Percentiles rank a stretch among this genome's conserved stretches.
Evolutionary conservation across 2,329 filamentous ascomycete species (phyloP).

Genomic region (Colletotrichum gigasporum): DNA sequence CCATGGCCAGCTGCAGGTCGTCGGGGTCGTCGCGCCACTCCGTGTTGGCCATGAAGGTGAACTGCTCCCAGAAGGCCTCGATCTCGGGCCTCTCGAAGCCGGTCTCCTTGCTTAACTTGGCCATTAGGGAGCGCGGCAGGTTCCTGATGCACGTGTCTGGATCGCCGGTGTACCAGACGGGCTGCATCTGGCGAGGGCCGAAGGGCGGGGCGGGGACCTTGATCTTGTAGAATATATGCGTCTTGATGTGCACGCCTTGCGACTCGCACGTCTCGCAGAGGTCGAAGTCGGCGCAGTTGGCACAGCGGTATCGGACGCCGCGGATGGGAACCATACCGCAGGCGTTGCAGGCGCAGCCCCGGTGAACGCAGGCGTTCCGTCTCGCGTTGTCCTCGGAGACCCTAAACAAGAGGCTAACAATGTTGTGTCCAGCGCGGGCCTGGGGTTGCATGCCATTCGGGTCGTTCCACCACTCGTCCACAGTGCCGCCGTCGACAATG

Average conservation of each 20-base stretch:
- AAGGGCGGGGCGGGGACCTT: slow-evolving; percentile 88
- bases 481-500: slow-evolving; percentile 47
- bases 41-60: slow-evolving; percentile 90
- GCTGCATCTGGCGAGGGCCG: slow-evolving; percentile 80
- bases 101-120: slow-evolving; percentile 75
- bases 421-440: slow-evolving; percentile 75
- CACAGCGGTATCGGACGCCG: slow-evolving; percentile 91
- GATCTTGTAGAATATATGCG: slow-evolving; percentile 97
- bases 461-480: slow-evolving; percentile 64
- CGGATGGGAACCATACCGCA: slow-evolving; percentile 90
- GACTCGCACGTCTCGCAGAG: slow-evolving; percentile 94
- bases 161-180: slow-evolving; percentile 89
- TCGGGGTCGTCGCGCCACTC: slow-evolving; percentile 86
- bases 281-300: slow-evolving; percentile 96
- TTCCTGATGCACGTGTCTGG: slow-evolving; percentile 75
- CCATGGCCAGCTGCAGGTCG: slow-evolving; percentile 82
- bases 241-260: slow-evolving; percentile 80
- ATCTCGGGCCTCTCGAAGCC: slow-evolving; percentile 87
- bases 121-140: slow-evolving; percentile 74
- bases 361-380: slow-evolving; percentile 88
- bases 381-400: slow-evolving; percentile 94
- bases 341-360: slow-evolving; percentile 90
- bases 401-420: slow-evolving; percentile 86
- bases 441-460: slow-evolving; percentile 47
- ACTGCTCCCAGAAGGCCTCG: slow-evolving; percentile 96